Base-by-base conservation (phyloP, 495 filamentous ascomycete genomes). In the Annulohypoxylon maeteangense region DNA sequence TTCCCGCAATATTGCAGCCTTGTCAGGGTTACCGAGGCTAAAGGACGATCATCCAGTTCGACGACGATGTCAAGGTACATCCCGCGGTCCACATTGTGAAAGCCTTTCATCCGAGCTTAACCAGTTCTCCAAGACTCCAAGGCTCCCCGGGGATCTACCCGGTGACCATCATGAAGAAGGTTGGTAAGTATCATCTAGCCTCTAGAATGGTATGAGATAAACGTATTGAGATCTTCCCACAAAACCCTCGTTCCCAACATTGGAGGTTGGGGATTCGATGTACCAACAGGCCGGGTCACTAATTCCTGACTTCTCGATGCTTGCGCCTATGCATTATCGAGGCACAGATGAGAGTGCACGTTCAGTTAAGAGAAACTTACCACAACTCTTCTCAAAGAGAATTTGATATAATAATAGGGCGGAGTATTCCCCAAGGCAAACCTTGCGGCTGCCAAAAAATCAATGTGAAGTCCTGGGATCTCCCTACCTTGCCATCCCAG, bases 401-500 rank as follows among this genome's bases (percentile, higher is more conserved):
- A 42, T 42, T 20, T 14, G 25, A 27, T n/a, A n/a, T n/a, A n/a
- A n/a, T n/a, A n/a, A n/a, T n/a, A n/a, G n/a, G 8, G 32, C 18
- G 54, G 20, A 50, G 34, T 18, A 58, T 11, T 34, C 25, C 34
- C 36, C 8, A 53, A 4, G 27, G 20, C 31, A 70, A 36, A 36
- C 53, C 38, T 70, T 53, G 18, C 45, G 53, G 42, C 18, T 63
- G 45, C 32, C 67, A 64, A 34, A 34, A 47, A 29, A 18, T 29
- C 38, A 51, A 45, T 27, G 60, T 50, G 16, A 53, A 53, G 50
- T 34, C 47, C 45, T 48, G 38, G 47, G 29, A 62, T 58, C 51
- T 45, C 45, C 36, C 57, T 64, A 27, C 56, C 53, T 73, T 68
- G 23, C 61, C 62, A 57, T 65, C 60, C 70, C 70, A 69, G 61